Evolutionary conservation across 1,284 basidiomycete genomes (phyloP).

Genomic region (Sphaerobolus stellatus): DNA sequence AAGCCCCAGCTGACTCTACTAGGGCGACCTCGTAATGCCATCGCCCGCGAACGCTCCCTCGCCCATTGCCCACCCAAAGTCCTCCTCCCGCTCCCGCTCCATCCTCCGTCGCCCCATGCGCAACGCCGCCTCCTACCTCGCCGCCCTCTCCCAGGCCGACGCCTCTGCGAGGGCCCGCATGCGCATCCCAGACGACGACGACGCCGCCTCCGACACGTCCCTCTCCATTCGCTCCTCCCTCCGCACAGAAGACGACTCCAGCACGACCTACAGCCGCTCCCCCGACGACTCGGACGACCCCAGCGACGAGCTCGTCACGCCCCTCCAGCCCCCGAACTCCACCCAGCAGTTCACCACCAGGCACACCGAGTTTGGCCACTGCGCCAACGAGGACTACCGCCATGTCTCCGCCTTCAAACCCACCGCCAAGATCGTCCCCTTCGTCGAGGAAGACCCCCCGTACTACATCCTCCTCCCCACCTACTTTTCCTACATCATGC

Average conservation of each 20-base stretch:
- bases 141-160: slow-evolving; percentile 69
- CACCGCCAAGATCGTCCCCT: slow-evolving; percentile 48
- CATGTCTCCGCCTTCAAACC: slow-evolving; percentile 62
- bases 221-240: too few species aligned
- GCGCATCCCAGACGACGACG: slow-evolving; percentile 20
- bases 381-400: slow-evolving; percentile 69
- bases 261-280: not conserved
- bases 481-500: slow-evolving; percentile 86
- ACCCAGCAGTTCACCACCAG: slow-evolving; percentile 72
- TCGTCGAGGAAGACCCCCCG: slow-evolving; percentile 76
- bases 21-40: too few species aligned
- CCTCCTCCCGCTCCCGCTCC: not conserved
- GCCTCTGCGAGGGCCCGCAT: slow-evolving; percentile 49
- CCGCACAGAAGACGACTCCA: slow-evolving; percentile 2
- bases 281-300: slow-evolving; percentile 34
- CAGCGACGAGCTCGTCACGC: slow-evolving; percentile 57
- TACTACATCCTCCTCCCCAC: slow-evolving; percentile 92
- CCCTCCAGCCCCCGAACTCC: slow-evolving; percentile 51
- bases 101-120: slow-evolving; percentile 12
- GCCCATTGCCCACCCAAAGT: slow-evolving; percentile 8
- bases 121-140: slow-evolving; percentile 65
- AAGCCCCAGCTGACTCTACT: too few species aligned
- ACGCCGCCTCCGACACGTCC: too few species aligned
- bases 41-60: too few species aligned
- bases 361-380: slow-evolving; percentile 87